A percentile compares a stretch with the other conserved stretches of the same genome.
These are phyloP conservation scores for Auricularia auricula-judae DNA, from an alignment of 768 basidiomycete species.

Conservation along the genomic window DNA sequence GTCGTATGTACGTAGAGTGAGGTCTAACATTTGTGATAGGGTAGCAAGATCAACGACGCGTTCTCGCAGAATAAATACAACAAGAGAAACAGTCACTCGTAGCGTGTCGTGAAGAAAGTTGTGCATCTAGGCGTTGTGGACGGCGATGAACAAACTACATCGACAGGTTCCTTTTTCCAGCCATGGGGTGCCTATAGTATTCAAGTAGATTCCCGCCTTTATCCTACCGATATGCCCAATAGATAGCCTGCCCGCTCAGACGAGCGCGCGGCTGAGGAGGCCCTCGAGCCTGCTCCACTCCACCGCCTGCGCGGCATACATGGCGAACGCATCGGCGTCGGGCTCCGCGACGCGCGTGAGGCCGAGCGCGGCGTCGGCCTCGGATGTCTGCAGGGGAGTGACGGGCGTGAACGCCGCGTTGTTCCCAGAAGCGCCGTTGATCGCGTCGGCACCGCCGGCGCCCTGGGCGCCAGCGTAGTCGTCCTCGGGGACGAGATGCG, in stretches of 20 bases:
- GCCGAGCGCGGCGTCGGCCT: conserved; percentile 64
- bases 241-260: conserved; percentile 15
- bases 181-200: background rate
- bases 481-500: background rate
- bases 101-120: too few species aligned
- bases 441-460: conserved; percentile 14
- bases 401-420: conserved; percentile 56
- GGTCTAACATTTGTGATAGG: too few species aligned
- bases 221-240: background rate
- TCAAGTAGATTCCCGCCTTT: background rate
- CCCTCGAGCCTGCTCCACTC: conserved; percentile 74
- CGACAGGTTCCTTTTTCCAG: background rate
- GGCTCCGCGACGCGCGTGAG: conserved; percentile 75
- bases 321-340: conserved; percentile 75
- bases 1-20: too few species aligned
- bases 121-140: too few species aligned
- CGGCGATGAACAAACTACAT: background rate
- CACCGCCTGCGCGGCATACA: conserved; percentile 75
- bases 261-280: conserved; percentile 57
- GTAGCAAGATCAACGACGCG: too few species aligned
- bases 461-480: background rate
- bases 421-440: conserved; percentile 13
- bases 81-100: too few species aligned
- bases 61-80: too few species aligned
- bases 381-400: conserved; percentile 57